A percentile compares a stretch with the other conserved stretches of the same genome.
phyloP scores from a whole-genome alignment of 73 alveolate genomes.

The Tetrahymena malaccensis region DNA sequence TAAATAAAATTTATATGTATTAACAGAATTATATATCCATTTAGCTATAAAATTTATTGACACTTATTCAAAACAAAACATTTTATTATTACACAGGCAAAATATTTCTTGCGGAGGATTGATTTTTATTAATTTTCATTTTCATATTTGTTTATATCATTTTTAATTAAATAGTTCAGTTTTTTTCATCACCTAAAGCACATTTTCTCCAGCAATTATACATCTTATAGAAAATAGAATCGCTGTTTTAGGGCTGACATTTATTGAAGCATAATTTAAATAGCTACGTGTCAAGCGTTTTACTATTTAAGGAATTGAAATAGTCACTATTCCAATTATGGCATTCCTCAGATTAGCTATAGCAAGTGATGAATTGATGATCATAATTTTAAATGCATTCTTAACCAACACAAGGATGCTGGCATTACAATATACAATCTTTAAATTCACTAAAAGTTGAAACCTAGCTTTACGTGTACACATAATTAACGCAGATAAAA shows the following conservation, averaged over 20 bases:
- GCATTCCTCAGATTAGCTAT: not conserved
- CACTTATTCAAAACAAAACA: no score
- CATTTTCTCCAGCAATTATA: not conserved
- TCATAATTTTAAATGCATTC: not conserved
- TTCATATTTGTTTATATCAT: not conserved
- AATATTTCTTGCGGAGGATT: no score
- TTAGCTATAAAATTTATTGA: no score
- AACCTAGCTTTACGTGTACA: not conserved
- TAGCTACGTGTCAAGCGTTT: not conserved
- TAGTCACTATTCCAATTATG: not conserved
- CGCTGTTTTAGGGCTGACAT: not conserved
- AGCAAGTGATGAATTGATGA: not conserved
- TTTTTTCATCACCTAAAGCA: not conserved
- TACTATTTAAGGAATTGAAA: not conserved
- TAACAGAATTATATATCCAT: no score
- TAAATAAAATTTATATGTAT: no score
- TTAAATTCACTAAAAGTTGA: not conserved
- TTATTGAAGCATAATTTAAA: not conserved
- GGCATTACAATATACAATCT: not conserved
- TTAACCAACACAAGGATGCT: not conserved
- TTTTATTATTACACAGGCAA: no score
- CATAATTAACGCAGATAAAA: not conserved
- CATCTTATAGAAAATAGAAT: not conserved
- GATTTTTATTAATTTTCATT: not conserved
- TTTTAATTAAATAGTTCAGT: not conserved